Evolutionary conservation across 768 basidiomycete species (phyloP).

Genomic region (Mrakia blollopis): DNA sequence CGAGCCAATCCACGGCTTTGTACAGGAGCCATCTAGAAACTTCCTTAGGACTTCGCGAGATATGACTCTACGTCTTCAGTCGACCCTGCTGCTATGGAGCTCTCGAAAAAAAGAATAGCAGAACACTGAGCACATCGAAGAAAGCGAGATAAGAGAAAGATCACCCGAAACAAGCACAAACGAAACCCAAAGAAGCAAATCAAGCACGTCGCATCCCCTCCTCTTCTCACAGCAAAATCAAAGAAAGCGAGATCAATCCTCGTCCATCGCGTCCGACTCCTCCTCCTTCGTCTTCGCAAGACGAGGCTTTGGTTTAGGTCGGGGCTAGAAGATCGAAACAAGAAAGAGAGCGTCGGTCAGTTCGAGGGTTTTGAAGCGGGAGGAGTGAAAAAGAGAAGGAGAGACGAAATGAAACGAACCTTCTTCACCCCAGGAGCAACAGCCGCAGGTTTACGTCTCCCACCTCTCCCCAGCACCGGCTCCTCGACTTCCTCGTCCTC

Average conservation of each 20-base stretch:
- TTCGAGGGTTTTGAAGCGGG: background rate
- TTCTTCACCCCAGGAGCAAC: background rate
- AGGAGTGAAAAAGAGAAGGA: background rate
- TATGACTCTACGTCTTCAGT: no score
- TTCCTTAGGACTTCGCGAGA: no score
- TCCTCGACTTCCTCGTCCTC: background rate
- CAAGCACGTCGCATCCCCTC: background rate
- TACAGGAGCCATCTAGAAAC: no score
- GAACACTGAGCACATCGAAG: no score
- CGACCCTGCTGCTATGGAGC: no score
- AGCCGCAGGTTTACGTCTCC: background rate
- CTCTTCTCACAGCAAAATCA: background rate
- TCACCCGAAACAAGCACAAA: background rate
- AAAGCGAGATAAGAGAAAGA: no score
- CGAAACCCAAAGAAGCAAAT: background rate
- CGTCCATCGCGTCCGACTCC: background rate
- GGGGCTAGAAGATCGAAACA: background rate
- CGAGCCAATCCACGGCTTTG: no score
- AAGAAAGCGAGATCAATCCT: background rate
- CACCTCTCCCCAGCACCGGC: background rate
- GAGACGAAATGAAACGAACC: background rate
- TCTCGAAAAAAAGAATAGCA: no score
- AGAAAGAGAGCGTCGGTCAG: background rate
- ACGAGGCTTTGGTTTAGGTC: slow-evolving; percentile 17
- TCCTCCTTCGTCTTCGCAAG: background rate